Percentiles rank a stretch among this genome's conserved stretches.
phyloP scores from a whole-genome alignment of 169 alveolate genomes.

The Cryptosporidium canis region DNA sequence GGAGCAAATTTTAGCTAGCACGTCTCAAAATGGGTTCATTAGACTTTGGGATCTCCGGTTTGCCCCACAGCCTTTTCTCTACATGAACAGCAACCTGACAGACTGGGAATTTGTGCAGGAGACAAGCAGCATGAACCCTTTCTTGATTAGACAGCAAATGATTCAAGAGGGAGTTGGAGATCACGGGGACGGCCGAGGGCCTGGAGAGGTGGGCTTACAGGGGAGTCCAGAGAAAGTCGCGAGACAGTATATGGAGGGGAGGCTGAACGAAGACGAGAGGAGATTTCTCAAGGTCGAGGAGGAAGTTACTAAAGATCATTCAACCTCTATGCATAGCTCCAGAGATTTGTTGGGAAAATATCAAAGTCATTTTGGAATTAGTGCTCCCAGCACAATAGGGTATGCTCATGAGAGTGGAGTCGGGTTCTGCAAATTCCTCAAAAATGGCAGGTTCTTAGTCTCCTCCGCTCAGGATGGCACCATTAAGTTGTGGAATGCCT shows the following conservation, averaged over 20 bases:
- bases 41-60: slow-evolving; percentile 87
- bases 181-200: neutral
- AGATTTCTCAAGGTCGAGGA: neutral
- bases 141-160: slow-evolving; percentile 1
- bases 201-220: neutral
- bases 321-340: neutral
- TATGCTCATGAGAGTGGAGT: slow-evolving; percentile 79
- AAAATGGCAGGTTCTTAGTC: slow-evolving; percentile 72
- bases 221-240: neutral
- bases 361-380: slow-evolving; percentile 28
- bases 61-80: slow-evolving; percentile 75
- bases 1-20: slow-evolving; percentile 76
- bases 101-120: slow-evolving; percentile 64
- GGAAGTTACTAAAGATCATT: neutral
- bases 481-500: slow-evolving; percentile 77
- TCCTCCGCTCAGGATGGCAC: slow-evolving; percentile 77
- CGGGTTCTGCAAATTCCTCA: slow-evolving; percentile 32
- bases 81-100: slow-evolving; percentile 11
- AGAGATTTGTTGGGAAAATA: neutral
- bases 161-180: neutral
- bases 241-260: neutral
- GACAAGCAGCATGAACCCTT: slow-evolving; percentile 10
- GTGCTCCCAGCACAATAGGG: slow-evolving; percentile 1
- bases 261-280: neutral
- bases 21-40: slow-evolving; percentile 84